Evolutionary conservation across 495 filamentous ascomycete genomes (phyloP).

Genomic region (Hyaloscypha hepaticicola): DNA sequence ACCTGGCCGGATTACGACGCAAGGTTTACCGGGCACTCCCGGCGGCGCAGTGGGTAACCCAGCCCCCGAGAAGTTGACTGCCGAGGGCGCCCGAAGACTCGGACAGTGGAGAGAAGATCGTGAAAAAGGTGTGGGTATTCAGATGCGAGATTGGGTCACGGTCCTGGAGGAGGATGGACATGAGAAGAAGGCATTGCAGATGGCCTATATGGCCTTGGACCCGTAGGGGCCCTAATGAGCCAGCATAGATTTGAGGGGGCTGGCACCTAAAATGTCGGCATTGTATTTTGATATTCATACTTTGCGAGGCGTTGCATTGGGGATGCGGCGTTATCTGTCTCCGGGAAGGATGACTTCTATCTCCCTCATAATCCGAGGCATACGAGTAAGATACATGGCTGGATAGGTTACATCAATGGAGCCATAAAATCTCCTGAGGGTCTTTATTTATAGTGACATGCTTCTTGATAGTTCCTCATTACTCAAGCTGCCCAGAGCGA

Average conservation of each 20-base stretch:
- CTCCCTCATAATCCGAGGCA: not conserved
- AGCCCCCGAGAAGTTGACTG: conserved; percentile 37
- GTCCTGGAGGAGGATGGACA: conserved; percentile 62
- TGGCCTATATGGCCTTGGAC: conserved; percentile 54
- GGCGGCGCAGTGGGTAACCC: conserved; percentile 21
- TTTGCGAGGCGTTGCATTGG: conserved; percentile 29
- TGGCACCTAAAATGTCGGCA: not conserved
- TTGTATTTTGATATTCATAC: conserved; percentile 24
- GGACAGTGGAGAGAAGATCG: conserved; percentile 64
- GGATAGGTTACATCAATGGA: not conserved
- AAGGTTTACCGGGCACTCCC: conserved; percentile 33
- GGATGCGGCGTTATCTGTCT: conserved; percentile 16
- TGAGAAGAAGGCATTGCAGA: conserved; percentile 53
- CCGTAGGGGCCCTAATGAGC: conserved; percentile 31
- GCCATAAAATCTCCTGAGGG: not conserved
- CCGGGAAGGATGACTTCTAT: not conserved
- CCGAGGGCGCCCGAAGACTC: conserved; percentile 43
- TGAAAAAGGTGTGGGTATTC: conserved; percentile 61
- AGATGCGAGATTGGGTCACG: conserved; percentile 65
- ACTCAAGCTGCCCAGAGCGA: too few species aligned
- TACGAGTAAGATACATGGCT: not conserved
- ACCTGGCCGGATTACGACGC: conserved; percentile 37
- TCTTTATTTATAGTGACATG: not conserved
- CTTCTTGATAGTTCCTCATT: not conserved
- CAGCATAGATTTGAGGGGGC: not conserved